A percentile compares a stretch with the other conserved stretches of the same genome.
These are phyloP conservation scores for Aspergillus heteromorphus DNA, from an alignment of 495 filamentous ascomycete species.

Conservation along the genomic window DNA sequence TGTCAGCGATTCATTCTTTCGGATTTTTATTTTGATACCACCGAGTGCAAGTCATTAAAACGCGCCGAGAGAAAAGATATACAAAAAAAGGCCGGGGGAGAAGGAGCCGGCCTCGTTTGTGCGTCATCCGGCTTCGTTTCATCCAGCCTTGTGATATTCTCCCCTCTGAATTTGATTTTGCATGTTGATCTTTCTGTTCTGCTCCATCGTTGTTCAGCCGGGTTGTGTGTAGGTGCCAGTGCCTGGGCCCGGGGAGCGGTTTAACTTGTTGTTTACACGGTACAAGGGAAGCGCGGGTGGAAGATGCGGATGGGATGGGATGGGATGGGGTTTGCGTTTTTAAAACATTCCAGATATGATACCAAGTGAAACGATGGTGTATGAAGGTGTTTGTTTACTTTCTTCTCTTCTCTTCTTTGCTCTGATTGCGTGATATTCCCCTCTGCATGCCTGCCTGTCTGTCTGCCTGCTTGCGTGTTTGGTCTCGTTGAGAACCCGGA, in stretches of 20 bases:
- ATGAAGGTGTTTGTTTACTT: constrained; percentile 21
- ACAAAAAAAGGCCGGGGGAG: constrained; percentile 1
- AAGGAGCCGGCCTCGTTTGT: neutral
- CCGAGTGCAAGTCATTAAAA: constrained; percentile 25
- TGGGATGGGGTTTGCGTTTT: constrained; percentile 9
- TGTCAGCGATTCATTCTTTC: constrained; percentile 15
- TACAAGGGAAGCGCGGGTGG: neutral
- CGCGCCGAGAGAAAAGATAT: neutral
- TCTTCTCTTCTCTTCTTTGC: constrained; percentile 4
- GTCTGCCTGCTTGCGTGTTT: neutral
- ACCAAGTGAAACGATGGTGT: constrained; percentile 26
- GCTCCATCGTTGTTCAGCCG: neutral
- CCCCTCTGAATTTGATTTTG: neutral
- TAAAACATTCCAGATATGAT: constrained; percentile 22
- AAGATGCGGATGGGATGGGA: too few relatives aligned
- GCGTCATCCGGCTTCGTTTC: too few relatives aligned
- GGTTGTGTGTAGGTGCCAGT: neutral
- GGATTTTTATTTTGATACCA: constrained; percentile 39
- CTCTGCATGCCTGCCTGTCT: neutral
- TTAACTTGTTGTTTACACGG: neutral
- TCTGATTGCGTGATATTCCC: constrained; percentile 11
- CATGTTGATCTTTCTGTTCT: neutral
- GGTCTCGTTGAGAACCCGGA: neutral
- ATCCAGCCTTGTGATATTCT: neutral
- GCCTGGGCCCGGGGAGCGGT: neutral